These are phyloP conservation scores for Mycena crocata DNA, from an alignment of 768 basidiomycete genomes.

Conservation along the genomic window DNA sequence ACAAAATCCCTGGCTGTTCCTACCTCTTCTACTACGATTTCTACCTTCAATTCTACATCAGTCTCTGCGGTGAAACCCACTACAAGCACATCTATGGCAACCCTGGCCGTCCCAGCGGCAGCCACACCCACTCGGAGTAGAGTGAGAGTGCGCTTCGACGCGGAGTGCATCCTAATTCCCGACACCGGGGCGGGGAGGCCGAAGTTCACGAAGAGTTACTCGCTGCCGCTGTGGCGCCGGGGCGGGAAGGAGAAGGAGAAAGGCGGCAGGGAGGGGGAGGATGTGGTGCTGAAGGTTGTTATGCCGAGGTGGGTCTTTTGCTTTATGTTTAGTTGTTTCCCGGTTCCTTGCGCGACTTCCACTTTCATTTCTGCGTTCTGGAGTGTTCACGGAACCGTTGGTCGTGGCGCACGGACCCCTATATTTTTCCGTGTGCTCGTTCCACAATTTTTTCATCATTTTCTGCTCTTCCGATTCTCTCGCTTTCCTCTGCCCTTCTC, in stretches of 20 bases:
- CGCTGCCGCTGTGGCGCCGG: slow-evolving; percentile 74
- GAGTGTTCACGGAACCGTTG: not conserved
- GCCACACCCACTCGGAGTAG: not conserved
- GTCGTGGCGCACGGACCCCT: not conserved
- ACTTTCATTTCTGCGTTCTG: not conserved
- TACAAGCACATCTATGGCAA: not conserved
- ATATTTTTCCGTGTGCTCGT: not conserved
- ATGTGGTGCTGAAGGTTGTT: slow-evolving; percentile 65
- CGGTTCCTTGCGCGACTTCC: slow-evolving; percentile 5
- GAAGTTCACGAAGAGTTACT: slow-evolving; percentile 71
- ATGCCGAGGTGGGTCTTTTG: slow-evolving; percentile 73
- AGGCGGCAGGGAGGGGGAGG: slow-evolving; percentile 39
- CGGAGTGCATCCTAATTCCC: slow-evolving; percentile 82
- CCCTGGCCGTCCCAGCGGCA: not conserved
- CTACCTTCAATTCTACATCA: no score
- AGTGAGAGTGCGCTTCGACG: slow-evolving; percentile 72
- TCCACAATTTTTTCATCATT: not conserved
- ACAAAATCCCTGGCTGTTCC: no score
- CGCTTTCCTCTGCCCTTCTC: no score
- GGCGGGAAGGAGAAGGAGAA: no score
- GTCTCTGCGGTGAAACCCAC: not conserved
- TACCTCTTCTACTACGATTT: not conserved
- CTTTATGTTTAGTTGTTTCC: slow-evolving; percentile 30
- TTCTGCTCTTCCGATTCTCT: not conserved
- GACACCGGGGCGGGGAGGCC: slow-evolving; percentile 60